Evolutionary conservation across 2,329 filamentous ascomycete species (phyloP).

Genomic region (Pseudopithomyces chartarum): DNA sequence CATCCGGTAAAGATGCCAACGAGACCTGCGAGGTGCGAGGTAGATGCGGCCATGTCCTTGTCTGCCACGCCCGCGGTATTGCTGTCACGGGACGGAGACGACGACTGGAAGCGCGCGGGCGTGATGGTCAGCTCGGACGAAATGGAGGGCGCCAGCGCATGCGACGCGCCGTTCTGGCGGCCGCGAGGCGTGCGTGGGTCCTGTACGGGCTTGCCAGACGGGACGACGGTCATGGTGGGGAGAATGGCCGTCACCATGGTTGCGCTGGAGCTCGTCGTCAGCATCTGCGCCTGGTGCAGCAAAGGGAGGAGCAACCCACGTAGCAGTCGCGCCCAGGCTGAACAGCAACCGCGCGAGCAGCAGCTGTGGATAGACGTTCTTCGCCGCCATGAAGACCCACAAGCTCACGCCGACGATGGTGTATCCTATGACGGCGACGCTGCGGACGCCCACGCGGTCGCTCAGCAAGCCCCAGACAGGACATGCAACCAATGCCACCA

Average conservation of each 20-base stretch:
- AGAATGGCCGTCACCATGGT: slow-evolving; percentile 98
- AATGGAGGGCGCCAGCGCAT: slow-evolving; percentile 69
- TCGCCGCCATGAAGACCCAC: slow-evolving; percentile 81
- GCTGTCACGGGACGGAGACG: slow-evolving; percentile 18
- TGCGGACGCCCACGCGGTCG: slow-evolving; percentile 75
- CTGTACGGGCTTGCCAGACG: slow-evolving; percentile 26
- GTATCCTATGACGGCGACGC: slow-evolving; percentile 73
- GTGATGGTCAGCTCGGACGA: slow-evolving; percentile 79
- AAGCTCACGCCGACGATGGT: slow-evolving; percentile 77
- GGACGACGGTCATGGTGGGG: slow-evolving; percentile 65
- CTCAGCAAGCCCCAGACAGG: slow-evolving; percentile 79
- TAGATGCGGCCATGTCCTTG: slow-evolving; percentile 47
- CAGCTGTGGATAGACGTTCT: slow-evolving; percentile 86
- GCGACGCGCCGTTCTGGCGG: slow-evolving; percentile 49
- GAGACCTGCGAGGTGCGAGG: slow-evolving; percentile 76
- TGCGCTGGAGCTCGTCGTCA: slow-evolving; percentile 48
- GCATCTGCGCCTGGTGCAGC: slow-evolving; percentile 1
- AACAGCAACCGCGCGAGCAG: slow-evolving; percentile 85
- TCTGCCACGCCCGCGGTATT: slow-evolving; percentile 10
- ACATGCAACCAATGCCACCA: slow-evolving; percentile 80
- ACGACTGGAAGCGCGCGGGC: slow-evolving; percentile 57
- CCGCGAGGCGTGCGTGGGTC: slow-evolving; percentile 34
- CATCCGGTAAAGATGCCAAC: slow-evolving; percentile 93
- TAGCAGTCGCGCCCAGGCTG: slow-evolving; percentile 87
- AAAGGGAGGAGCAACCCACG: slow-evolving; percentile 52